Percentiles rank a stretch among this genome's conserved stretches.
phyloP scores from a whole-genome alignment of 352 stramenopile species.

The Globisporangium radiosum region DNA sequence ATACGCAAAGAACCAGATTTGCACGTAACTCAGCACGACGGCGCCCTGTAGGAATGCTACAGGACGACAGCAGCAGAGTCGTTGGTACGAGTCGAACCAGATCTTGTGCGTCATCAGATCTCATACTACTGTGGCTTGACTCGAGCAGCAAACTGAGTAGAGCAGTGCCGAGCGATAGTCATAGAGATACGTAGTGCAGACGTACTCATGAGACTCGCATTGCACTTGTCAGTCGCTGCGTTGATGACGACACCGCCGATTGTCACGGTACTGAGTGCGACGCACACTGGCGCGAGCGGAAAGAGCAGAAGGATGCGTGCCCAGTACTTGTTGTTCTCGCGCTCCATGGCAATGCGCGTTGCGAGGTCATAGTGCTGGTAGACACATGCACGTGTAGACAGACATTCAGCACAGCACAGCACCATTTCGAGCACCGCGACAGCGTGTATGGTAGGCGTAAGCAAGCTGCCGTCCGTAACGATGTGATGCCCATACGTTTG shows the following conservation, averaged over 20 bases:
- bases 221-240: conserved; percentile 56
- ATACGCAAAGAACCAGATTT: conserved; percentile 65
- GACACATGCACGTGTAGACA: no score
- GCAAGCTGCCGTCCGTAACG: no score
- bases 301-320: conserved; percentile 56
- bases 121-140: not conserved
- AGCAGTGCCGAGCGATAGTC: not conserved
- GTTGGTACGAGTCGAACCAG: not conserved
- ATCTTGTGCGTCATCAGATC: not conserved
- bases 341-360: conserved; percentile 41
- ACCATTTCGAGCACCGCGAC: no score
- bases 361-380: conserved; percentile 39
- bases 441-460: no score
- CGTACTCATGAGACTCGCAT: conserved; percentile 57
- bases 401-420: no score
- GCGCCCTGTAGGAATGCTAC: conserved; percentile 60
- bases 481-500: no score
- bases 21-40: conserved; percentile 54
- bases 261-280: conserved; percentile 52
- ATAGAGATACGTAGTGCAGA: not conserved
- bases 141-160: not conserved
- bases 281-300: conserved; percentile 47
- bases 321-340: conserved; percentile 71
- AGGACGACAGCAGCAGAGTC: conserved; percentile 1
- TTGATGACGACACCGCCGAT: conserved; percentile 70